Conservation (phyloP, 2,329 filamentous ascomycete genomes). For the Fusarium buxicola region DNA sequence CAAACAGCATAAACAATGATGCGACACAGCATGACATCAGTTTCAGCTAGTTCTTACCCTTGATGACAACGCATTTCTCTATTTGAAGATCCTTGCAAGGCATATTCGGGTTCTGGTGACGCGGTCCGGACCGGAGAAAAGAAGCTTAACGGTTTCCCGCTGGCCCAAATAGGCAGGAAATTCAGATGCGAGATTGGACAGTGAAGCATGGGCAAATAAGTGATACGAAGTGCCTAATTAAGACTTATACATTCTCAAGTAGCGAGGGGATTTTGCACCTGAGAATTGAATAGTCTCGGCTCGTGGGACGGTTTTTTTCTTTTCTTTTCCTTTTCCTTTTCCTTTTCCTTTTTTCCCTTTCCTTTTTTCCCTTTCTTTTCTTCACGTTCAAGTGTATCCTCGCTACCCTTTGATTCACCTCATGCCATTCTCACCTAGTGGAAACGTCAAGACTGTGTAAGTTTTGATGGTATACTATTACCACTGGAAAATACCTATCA, state of each 20-base stretch:
- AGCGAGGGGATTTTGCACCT: neutral
- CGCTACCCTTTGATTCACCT: too few species aligned
- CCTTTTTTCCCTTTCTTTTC: neutral
- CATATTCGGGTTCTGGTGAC: conserved; percentile 16
- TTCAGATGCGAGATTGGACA: conserved; percentile 22
- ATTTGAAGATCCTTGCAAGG: conserved; percentile 36
- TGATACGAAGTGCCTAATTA: conserved; percentile 8
- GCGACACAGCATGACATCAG: conserved; percentile 38
- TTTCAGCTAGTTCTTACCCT: conserved; percentile 35
- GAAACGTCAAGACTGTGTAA: neutral
- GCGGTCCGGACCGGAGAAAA: conserved; percentile 27
- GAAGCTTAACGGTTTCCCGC: conserved; percentile 26
- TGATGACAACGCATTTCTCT: conserved; percentile 22
- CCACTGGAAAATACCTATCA: conserved; percentile 16
- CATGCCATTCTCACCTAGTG: neutral
- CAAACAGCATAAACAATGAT: conserved; percentile 1
- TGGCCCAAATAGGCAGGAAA: conserved; percentile 28
- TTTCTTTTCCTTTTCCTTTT: too few species aligned
- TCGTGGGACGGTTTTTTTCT: too few species aligned
- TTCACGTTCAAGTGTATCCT: neutral
- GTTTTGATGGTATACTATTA: conserved; percentile 4
- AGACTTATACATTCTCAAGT: neutral
- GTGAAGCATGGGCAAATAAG: neutral
- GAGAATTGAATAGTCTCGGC: too few species aligned
- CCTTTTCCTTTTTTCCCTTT: neutral